Evolutionary conservation across 2,329 filamentous ascomycete species (phyloP).

Genomic region (Neoascochyta sp.): DNA sequence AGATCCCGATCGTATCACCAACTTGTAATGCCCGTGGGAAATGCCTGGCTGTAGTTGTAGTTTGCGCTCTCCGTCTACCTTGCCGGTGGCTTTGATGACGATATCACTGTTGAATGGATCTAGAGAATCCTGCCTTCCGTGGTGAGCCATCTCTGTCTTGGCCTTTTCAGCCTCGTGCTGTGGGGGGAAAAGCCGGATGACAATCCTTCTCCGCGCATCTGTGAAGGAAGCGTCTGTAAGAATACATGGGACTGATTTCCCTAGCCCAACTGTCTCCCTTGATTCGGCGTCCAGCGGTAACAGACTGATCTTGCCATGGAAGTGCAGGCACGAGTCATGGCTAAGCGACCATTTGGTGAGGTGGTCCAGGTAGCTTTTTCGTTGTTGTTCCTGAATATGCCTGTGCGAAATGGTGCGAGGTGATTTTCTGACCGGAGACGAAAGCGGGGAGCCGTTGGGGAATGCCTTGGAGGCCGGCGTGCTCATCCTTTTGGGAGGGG

Average conservation of each 20-base stretch:
- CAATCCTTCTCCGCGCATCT: constrained; percentile 16
- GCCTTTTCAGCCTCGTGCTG: too few species aligned
- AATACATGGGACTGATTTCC: constrained; percentile 26
- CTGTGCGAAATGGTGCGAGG: constrained; percentile 14
- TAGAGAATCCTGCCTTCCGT: too few species aligned
- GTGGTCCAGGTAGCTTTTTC: constrained; percentile 19
- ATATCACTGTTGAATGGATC: too few species aligned
- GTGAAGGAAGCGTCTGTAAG: constrained; percentile 15
- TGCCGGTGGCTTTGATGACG: too few species aligned
- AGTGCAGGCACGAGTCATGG: constrained; percentile 29
- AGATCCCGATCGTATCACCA: constrained; percentile 27
- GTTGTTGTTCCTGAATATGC: constrained; percentile 16
- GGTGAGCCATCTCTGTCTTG: too few species aligned
- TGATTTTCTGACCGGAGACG: constrained; percentile 7
- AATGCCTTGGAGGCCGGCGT: constrained; percentile 1
- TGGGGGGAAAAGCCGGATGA: constrained; percentile 26
- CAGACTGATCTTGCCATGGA: constrained; percentile 27
- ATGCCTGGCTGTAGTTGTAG: not conserved
- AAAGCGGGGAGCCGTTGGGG: constrained; percentile 1
- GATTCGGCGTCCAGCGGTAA: constrained; percentile 4
- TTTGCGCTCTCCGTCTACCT: too few species aligned
- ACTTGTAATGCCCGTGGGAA: constrained; percentile 16
- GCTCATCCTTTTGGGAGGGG: constrained; percentile 1
- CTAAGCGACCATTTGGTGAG: constrained; percentile 23
- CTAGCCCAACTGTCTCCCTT: constrained; percentile 15